phyloP scores from a whole-genome alignment of 2,329 filamentous ascomycete genomes.

The Rutstroemia sp. region DNA sequence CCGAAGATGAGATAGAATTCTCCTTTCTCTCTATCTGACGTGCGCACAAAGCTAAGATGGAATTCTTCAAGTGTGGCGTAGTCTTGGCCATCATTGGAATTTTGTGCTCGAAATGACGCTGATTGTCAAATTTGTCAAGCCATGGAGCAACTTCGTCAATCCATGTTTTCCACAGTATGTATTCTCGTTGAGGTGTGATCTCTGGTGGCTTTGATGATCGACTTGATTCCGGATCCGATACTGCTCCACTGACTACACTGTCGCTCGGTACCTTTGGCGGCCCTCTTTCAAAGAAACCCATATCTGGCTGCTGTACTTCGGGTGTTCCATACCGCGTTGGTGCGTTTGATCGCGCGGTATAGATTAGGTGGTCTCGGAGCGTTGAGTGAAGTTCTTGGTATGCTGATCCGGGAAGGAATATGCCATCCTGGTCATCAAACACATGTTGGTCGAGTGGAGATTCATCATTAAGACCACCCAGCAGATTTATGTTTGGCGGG shows the following conservation, averaged over 20 bases:
- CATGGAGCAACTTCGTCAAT: conserved; percentile 34
- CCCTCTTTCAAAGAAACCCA: background rate
- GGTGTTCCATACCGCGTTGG: conserved; percentile 30
- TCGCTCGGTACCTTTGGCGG: background rate
- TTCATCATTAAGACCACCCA: background rate
- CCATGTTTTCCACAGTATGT: conserved; percentile 36
- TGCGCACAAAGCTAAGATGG: conserved; percentile 44
- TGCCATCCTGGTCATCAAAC: conserved; percentile 27
- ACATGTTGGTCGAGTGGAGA: conserved; percentile 4
- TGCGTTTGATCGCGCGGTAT: conserved; percentile 35
- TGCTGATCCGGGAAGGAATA: conserved; percentile 40
- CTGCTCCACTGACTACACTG: background rate
- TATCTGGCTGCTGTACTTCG: conserved; percentile 11
- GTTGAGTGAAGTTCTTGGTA: conserved; percentile 41
- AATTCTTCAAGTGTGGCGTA: conserved; percentile 38
- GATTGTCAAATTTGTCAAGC: conserved; percentile 42
- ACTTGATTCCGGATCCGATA: conserved; percentile 15
- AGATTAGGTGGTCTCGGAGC: conserved; percentile 38
- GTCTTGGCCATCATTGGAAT: conserved; percentile 40
- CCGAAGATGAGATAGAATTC: conserved; percentile 30
- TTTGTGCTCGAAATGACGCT: conserved; percentile 40
- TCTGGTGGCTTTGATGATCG: conserved; percentile 19
- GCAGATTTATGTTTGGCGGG: background rate
- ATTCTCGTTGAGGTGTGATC: conserved; percentile 27
- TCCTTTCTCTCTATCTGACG: conserved; percentile 42